phyloP scores from a whole-genome alignment of 768 basidiomycete genomes.

The Rhodotorula kratochvilovae region DNA sequence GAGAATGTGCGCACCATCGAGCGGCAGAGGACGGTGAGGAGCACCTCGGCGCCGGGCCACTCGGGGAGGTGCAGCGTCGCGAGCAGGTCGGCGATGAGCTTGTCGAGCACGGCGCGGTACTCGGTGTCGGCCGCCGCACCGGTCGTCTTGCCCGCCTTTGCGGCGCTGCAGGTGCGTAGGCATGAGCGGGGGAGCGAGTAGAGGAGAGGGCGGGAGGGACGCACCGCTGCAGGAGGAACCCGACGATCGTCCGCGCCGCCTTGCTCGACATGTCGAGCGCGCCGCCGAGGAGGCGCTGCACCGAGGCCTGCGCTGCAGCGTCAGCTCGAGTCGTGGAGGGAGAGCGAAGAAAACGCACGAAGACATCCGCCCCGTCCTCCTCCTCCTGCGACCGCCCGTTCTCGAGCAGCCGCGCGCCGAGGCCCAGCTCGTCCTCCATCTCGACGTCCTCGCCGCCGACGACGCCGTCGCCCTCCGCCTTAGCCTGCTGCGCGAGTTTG shows the following conservation, averaged over 20 bases:
- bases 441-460: neutral
- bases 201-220: neutral
- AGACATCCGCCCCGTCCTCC: slow-evolving; percentile 14
- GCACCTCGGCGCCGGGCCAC: slow-evolving; percentile 86
- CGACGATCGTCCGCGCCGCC: slow-evolving; percentile 75
- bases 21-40: slow-evolving; percentile 73
- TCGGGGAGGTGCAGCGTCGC: slow-evolving; percentile 89
- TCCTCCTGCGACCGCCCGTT: slow-evolving; percentile 18
- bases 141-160: slow-evolving; percentile 75
- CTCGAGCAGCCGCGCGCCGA: neutral
- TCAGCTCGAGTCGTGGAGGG: no score
- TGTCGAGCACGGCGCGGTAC: slow-evolving; percentile 87
- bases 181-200: neutral
- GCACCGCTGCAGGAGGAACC: slow-evolving; percentile 67
- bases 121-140: slow-evolving; percentile 92
- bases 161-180: slow-evolving; percentile 13
- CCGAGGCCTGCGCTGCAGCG: neutral
- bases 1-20: slow-evolving; percentile 64
- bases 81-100: slow-evolving; percentile 79
- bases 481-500: slow-evolving; percentile 45
- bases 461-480: slow-evolving; percentile 49
- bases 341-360: neutral
- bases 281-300: slow-evolving; percentile 45
- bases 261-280: slow-evolving; percentile 76
- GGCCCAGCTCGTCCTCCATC: neutral